Evolutionary conservation across 768 basidiomycete species (phyloP).

Genomic region (Calocybe cyanea): DNA sequence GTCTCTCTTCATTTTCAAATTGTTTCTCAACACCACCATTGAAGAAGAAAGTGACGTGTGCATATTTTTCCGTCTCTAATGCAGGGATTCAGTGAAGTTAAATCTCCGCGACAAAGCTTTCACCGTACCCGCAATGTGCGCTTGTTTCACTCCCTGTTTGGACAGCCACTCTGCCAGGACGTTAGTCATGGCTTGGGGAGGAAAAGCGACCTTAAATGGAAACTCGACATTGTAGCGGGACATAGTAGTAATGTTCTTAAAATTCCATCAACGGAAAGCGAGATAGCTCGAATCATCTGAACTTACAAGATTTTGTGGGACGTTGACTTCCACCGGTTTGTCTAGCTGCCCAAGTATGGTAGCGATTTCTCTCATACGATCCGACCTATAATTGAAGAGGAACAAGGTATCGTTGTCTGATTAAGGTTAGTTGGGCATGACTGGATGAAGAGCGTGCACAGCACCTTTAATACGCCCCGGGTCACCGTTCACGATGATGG

Average conservation of each 20-base stretch:
- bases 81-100: not conserved
- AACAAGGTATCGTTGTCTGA: slow-evolving; percentile 85
- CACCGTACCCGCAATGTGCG: slow-evolving; percentile 74
- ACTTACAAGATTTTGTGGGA: slow-evolving; percentile 79
- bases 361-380: slow-evolving; percentile 92
- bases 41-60: slow-evolving; percentile 98
- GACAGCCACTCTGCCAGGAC: slow-evolving; percentile 91
- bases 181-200: slow-evolving; percentile 92
- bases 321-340: slow-evolving; percentile 77
- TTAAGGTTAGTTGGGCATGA: not conserved
- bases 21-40: slow-evolving; percentile 96
- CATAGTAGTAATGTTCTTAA: slow-evolving; percentile 87
- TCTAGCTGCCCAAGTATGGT: slow-evolving; percentile 76
- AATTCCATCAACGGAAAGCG: too few species aligned
- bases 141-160: slow-evolving; percentile 76
- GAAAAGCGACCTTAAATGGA: slow-evolving; percentile 87
- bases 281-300: not conserved
- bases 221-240: slow-evolving; percentile 89
- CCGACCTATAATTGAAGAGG: slow-evolving; percentile 97
- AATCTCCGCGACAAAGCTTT: not conserved
- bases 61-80: slow-evolving; percentile 94
- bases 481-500: slow-evolving; percentile 81
- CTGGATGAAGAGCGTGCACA: slow-evolving; percentile 12
- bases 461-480: slow-evolving; percentile 80
- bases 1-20: slow-evolving; percentile 75